A percentile compares a stretch with the other conserved stretches of the same genome.
These are phyloP conservation scores for Prunus mume DNA, from an alignment of 306 rosid genomes.

Conservation along the genomic window DNA sequence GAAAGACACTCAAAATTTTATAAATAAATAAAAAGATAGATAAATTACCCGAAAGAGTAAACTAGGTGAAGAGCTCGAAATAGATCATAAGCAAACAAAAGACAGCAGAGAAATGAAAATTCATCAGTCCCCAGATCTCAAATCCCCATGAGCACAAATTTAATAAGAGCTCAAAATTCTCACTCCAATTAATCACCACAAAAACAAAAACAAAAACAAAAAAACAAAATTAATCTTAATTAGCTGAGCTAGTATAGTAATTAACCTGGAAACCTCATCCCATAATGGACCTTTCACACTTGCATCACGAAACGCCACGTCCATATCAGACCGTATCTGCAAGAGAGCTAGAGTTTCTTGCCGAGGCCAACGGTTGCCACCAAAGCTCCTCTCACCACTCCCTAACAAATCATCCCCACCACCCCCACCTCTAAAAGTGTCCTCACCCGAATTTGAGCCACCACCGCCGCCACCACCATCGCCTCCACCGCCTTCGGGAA, in stretches of 20 bases:
- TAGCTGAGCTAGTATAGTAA: not conserved
- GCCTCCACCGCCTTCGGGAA: constrained; percentile 23
- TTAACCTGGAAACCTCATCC: constrained; percentile 85
- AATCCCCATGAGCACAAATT: not conserved
- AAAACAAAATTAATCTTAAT: not conserved
- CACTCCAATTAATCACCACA: not conserved
- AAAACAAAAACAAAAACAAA: not conserved
- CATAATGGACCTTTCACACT: constrained; percentile 94
- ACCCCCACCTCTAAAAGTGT: constrained; percentile 21
- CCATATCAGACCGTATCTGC: constrained; percentile 96
- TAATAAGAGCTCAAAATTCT: not conserved
- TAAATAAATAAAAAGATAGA: not conserved
- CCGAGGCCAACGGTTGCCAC: constrained; percentile 92
- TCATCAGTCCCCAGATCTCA: constrained; percentile 20
- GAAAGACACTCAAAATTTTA: not conserved
- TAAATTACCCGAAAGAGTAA: constrained; percentile 10
- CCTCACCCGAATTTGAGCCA: constrained; percentile 73
- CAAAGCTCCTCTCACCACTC: constrained; percentile 63
- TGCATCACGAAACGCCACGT: constrained; percentile 77
- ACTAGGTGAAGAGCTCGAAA: not conserved
- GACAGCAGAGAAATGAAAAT: not conserved
- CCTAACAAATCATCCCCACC: constrained; percentile 15
- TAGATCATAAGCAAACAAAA: not conserved
- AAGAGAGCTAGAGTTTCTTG: constrained; percentile 83
- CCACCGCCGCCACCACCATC: constrained; percentile 26